Conservation (phyloP, 371 early-diverging fungal species). For the Astathelohania contejeani region DNA sequence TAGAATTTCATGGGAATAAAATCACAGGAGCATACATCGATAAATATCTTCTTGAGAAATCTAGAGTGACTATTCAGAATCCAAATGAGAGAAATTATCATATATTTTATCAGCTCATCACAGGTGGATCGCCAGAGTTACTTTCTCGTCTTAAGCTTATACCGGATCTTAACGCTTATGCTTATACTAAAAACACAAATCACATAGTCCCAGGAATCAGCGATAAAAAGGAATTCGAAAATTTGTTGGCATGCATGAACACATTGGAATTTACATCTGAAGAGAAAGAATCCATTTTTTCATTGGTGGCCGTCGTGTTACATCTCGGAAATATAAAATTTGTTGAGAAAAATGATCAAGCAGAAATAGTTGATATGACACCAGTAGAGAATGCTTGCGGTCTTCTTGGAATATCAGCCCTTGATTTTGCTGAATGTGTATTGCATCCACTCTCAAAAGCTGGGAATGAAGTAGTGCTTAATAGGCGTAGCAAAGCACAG, state of each 20-base stretch:
- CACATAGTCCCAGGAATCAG: conserved; percentile 76
- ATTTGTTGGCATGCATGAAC: conserved; percentile 61
- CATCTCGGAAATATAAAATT: conserved; percentile 80
- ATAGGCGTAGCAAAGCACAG: conserved; percentile 67
- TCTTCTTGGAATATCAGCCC: conserved; percentile 71
- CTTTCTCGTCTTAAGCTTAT: conserved; percentile 51
- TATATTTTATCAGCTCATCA: conserved; percentile 86
- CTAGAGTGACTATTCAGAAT: conserved; percentile 77
- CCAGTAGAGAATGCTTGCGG: conserved; percentile 71
- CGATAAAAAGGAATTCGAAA: conserved; percentile 65
- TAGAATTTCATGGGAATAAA: conserved; percentile 73
- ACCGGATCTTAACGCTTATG: conserved; percentile 59
- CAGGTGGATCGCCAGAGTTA: conserved; percentile 59
- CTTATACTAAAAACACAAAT: conserved; percentile 61
- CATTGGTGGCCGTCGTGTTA: conserved; percentile 71
- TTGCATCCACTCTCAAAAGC: conserved; percentile 77
- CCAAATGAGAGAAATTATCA: conserved; percentile 85
- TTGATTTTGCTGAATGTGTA: conserved; percentile 66
- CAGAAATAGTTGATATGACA: conserved; percentile 61
- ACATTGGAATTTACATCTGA: conserved; percentile 64
- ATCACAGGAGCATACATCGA: conserved; percentile 90
- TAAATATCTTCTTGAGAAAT: conserved; percentile 88
- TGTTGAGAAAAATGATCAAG: conserved; percentile 63
- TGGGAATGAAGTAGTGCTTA: conserved; percentile 81
- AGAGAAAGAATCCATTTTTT: conserved; percentile 64